Base-by-base conservation (phyloP, 139 green algal species). In the Micromonas pusilla region DNA sequence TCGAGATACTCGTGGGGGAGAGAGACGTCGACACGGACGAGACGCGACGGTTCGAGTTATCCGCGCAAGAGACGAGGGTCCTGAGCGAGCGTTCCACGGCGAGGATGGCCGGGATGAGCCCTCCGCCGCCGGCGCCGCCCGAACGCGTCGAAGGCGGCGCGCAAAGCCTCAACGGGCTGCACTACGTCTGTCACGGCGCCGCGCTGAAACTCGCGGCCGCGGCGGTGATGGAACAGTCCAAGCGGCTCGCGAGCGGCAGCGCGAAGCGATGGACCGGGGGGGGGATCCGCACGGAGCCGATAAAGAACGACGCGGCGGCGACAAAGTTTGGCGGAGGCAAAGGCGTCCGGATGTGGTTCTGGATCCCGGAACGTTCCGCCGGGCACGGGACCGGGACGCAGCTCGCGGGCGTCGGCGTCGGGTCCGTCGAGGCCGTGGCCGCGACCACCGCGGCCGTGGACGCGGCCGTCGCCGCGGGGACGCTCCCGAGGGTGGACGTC, bases 1-100 rank as follows among this genome's bases (percentile, higher is more conserved):
- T 72, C 32, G 65, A 72, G 33, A 72, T 72, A 5, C 33, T 72
- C 13, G 65, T 26, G 28, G 65, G 65, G 25, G 60, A 19, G 60
- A 19, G 13, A 19, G 60, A 67, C 4, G 20, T 9, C 13, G 32
- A 67, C n/a, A n/a, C n/a, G n/a, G n/a, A n/a, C n/a, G n/a, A n/a
- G n/a, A n/a, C n/a, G n/a, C n/a, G n/a, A n/a, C n/a, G n/a, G n/a
- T n/a, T n/a, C n/a, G n/a, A n/a, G n/a, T n/a, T n/a, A n/a, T n/a
- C n/a, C n/a, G n/a, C n/a, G n/a, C n/a, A n/a, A n/a, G n/a, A n/a
- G n/a, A n/a, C n/a, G n/a, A 38, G 30, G 13, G 38, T 52, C 13
- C 28, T 72, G 28, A 26, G 26, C 26, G 65, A 72, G 32, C 32
- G 32, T 26, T 25, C 65, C 26, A 52, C 26, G n/a, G 65, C 65